Percentiles rank a stretch among this genome's conserved stretches.
These are phyloP conservation scores for Candida krabiensis DNA, from an alignment of 805 yeast species.

Conservation along the genomic window DNA sequence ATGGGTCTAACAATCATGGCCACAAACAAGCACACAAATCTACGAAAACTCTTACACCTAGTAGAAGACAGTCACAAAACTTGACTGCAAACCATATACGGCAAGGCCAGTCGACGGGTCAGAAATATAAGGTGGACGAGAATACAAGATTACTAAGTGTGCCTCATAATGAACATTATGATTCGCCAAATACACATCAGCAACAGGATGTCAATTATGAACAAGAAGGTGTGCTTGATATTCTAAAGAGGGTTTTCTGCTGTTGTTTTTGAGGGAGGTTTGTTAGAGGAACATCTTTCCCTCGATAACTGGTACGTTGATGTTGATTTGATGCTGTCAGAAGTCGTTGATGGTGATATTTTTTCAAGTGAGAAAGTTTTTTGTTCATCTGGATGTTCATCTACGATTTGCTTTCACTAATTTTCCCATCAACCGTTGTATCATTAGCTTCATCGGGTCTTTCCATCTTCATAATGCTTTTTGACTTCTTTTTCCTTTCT, in stretches of 20 bases:
- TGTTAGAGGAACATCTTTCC: too few relatives aligned
- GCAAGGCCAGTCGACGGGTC: slow-evolving; percentile 16
- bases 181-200: slow-evolving; percentile 5
- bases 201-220: slow-evolving; percentile 13
- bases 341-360: too few relatives aligned
- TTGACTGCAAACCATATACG: slow-evolving; percentile 19
- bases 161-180: slow-evolving; percentile 13
- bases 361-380: too few relatives aligned
- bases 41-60: slow-evolving; percentile 14
- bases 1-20: slow-evolving; percentile 47
- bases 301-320: too few relatives aligned
- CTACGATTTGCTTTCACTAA: too few relatives aligned
- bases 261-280: slow-evolving; percentile 24
- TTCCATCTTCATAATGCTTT: too few relatives aligned
- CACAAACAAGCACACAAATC: slow-evolving; percentile 23
- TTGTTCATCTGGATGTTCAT: too few relatives aligned
- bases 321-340: too few relatives aligned
- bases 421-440: too few relatives aligned
- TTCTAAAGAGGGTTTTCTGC: slow-evolving; percentile 21
- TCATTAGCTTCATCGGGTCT: too few relatives aligned
- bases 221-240: slow-evolving; percentile 16
- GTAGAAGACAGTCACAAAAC: slow-evolving; percentile 24
- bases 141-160: slow-evolving; percentile 16
- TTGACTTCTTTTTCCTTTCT: too few relatives aligned
- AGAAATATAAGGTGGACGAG: slow-evolving; percentile 17